Evolutionary conservation across 1,139 yeast species (phyloP), one percentile per base, ranked within the genome.

Genomic region (Kodamaea ohmeri): DNA sequence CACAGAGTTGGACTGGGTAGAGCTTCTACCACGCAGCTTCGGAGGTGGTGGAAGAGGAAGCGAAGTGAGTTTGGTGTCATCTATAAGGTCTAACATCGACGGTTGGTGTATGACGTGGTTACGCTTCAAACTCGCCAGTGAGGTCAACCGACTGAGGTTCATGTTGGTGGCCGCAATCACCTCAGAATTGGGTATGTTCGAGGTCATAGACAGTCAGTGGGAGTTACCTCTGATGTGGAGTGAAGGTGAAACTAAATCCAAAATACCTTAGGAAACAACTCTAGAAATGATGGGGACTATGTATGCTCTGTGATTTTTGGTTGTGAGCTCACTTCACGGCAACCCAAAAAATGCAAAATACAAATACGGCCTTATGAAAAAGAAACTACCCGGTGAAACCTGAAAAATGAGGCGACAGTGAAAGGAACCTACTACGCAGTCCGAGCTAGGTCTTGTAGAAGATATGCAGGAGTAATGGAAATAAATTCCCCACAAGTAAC

Each of bases 41-140:
- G 65, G 63, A 1, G 83, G 85, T 15, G 83, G 83, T 3, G 83
- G 78, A 25, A 78, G 54, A 4, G 88, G 88, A 45, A 81, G 73
- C 2, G 88, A 80, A 0, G 90, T 83, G 38, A 83, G 58, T 14
- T 74, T 72, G 6, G 73, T 68, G 49, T 71, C 77, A 51, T 83
- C 88, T 4, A 83, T 66, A 40, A 82, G 62, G 46, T 83, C 89
- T 9, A 83, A 61, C 40, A 71, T 70, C 1, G 89, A 82, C 12
- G 60, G 58, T 9, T 64, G 61, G 32, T 53, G 57, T 25, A 35
- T 33, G 24, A 44, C 34, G 12, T 13, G 18, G 19, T 27, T 29
- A 21, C 28, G 28, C 16, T 34, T 34, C 19, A 32, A 25, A 4
- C 29, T 16, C 11, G 29, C 16, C 2, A 7, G 18, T 4, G 39